These are phyloP conservation scores for Dendrocalamus sinicus DNA, from an alignment of 176 grass and related monocot genomes.

Conservation along the genomic window DNA sequence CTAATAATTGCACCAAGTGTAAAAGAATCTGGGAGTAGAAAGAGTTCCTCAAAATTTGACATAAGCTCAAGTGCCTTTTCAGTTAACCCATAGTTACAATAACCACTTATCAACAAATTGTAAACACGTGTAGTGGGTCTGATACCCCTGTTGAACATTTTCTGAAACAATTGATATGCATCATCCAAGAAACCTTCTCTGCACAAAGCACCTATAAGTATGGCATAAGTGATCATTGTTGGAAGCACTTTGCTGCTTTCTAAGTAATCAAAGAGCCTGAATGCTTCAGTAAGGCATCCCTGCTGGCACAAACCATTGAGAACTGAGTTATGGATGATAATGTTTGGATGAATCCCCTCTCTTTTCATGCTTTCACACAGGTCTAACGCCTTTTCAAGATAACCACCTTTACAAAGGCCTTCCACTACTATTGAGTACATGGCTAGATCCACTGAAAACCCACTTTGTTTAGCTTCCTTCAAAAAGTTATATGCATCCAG, in stretches of 20 bases:
- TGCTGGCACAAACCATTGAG: slow-evolving; percentile 84
- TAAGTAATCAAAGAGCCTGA: slow-evolving; percentile 74
- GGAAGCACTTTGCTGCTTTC: slow-evolving; percentile 66
- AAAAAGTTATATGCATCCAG: slow-evolving; percentile 74
- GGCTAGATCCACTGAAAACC: slow-evolving; percentile 57
- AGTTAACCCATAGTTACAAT: slow-evolving; percentile 73
- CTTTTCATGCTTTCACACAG: slow-evolving; percentile 79
- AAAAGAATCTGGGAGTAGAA: slow-evolving; percentile 68
- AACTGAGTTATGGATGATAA: slow-evolving; percentile 84
- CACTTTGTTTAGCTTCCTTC: slow-evolving; percentile 67
- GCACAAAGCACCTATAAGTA: slow-evolving; percentile 83
- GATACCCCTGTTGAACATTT: slow-evolving; percentile 74
- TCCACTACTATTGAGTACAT: slow-evolving; percentile 74
- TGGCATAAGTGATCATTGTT: slow-evolving; percentile 70
- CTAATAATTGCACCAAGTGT: slow-evolving; percentile 74
- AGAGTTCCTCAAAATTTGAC: slow-evolving; percentile 62
- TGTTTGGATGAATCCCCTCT: slow-evolving; percentile 61
- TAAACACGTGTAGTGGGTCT: slow-evolving; percentile 63
- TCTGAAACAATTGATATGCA: slow-evolving; percentile 68
- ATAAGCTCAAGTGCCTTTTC: slow-evolving; percentile 71
- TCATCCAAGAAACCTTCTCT: slow-evolving; percentile 85
- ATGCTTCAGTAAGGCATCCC: slow-evolving; percentile 87
- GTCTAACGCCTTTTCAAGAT: slow-evolving; percentile 77
- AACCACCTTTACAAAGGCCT: slow-evolving; percentile 82
- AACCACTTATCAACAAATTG: slow-evolving; percentile 80